Evolutionary conservation across 306 rosid genomes (phyloP).

Genomic region (Fragaria vesca): DNA sequence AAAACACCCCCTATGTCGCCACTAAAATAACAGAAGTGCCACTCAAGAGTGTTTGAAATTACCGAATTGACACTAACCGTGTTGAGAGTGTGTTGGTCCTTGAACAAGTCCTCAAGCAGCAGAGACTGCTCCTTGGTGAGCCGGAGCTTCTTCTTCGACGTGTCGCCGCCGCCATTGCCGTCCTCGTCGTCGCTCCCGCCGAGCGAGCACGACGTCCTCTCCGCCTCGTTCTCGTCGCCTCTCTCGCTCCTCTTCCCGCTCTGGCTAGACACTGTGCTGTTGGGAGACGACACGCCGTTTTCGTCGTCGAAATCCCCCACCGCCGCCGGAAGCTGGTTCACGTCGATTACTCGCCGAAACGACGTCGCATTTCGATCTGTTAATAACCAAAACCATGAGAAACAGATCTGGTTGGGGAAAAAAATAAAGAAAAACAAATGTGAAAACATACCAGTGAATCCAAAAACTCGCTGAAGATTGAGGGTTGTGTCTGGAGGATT

Average conservation of each 20-base stretch:
- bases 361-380: slow-evolving; percentile 14
- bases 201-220: slow-evolving; percentile 61
- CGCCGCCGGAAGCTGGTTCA: slow-evolving; percentile 40
- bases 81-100: slow-evolving; percentile 77
- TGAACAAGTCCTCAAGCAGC: slow-evolving; percentile 83
- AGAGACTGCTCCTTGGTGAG: slow-evolving; percentile 77
- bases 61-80: slow-evolving; percentile 55
- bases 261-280: slow-evolving; percentile 79
- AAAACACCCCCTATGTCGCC: background rate
- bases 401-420: background rate
- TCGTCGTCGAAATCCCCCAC: slow-evolving; percentile 54
- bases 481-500: slow-evolving; percentile 33
- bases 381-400: background rate
- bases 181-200: slow-evolving; percentile 71
- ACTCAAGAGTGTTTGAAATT: background rate
- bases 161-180: slow-evolving; percentile 52
- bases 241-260: slow-evolving; percentile 85
- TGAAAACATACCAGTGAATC: slow-evolving; percentile 40
- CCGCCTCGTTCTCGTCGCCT: slow-evolving; percentile 64
- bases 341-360: slow-evolving; percentile 54
- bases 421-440: background rate
- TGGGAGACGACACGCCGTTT: slow-evolving; percentile 77
- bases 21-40: slow-evolving; percentile 13
- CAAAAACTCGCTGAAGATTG: slow-evolving; percentile 35
- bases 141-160: slow-evolving; percentile 77